Base-by-base conservation (phyloP, 2,329 filamentous ascomycete species). In the Fusarium incarnatum region DNA sequence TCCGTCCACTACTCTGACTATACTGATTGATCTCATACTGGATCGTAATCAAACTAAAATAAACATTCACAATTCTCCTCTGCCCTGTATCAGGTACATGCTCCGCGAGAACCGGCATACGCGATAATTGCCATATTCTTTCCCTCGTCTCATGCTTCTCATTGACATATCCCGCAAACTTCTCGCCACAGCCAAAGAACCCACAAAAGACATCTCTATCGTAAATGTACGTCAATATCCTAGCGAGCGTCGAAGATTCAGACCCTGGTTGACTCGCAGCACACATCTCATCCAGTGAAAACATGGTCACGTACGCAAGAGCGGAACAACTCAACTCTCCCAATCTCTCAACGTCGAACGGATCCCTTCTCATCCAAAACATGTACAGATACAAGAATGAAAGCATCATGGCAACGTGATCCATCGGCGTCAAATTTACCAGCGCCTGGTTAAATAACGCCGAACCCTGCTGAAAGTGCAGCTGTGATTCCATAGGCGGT, bases 1-100 rank as follows among this genome's bases (percentile, higher is more conserved):
- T n/a, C n/a, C 2, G 8, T 15, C 25, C 58, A 0, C 13, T 55
- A 37, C 41, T 8, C n/a, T 48, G 58, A 16, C 60, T 64, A 16
- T 64, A 56, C 16, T 40, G n/a, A 11, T 64, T 64, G 9, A 64
- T 64, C 34, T 64, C 60, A 27, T 48, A 63, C 46, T 64, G 58
- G 6, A 64, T 18, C 6, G 16, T 25, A 1, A 64, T 64, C 5
- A 64, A 12, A 16, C 22, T 40, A 52, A 63, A 64, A 4, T 64
- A 64, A 5, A 56, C 42, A 44, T 44, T 41, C 3, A 64, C n/a
- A 22, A 27, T 47, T 18, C 34, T 30, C 1, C 48, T 44, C 4
- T 28, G 34, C 0, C 28, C 42, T 6, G 42, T 63, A 4, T 48
- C 48, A 2, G 60, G 42, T 16, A 44, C 1, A 4, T 18, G 44